These are phyloP conservation scores for Rutidosis leptorrhynchoides DNA, from an alignment of 129 eudicot genomes.

Conservation along the genomic window DNA sequence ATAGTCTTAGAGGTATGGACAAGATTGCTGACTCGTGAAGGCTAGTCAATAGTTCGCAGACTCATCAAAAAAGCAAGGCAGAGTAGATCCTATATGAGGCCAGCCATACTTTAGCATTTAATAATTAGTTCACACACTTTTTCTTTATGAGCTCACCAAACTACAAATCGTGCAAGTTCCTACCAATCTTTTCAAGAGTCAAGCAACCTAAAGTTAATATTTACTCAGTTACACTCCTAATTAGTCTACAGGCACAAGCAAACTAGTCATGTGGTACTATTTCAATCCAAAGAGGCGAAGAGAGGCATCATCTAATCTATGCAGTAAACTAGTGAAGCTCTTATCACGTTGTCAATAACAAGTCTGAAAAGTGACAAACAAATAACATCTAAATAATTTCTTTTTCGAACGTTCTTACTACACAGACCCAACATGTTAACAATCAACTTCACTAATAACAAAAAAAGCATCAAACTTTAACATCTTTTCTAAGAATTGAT, in stretches of 20 bases:
- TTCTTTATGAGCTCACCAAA: not conserved
- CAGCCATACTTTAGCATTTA: not conserved
- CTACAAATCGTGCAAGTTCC: not conserved
- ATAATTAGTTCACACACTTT: not conserved
- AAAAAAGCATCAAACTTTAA: not conserved
- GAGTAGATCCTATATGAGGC: not conserved
- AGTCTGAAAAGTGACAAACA: not conserved
- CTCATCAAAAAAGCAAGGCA: not conserved
- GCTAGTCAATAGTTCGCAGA: not conserved
- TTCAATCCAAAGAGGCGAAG: not conserved
- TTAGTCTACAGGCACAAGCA: constrained; percentile 6
- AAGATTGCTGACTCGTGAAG: not conserved
- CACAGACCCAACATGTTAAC: not conserved
- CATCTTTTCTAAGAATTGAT: not conserved
- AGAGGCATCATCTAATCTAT: not conserved
- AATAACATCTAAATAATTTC: not conserved
- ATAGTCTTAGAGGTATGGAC: not conserved
- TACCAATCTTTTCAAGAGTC: not conserved
- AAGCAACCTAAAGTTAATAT: not conserved
- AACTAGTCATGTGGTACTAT: not conserved
- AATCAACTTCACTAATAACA: not conserved
- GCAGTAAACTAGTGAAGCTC: not conserved
- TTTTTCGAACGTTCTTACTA: not conserved
- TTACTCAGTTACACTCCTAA: not conserved
- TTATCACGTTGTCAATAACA: not conserved